Percentiles rank a stretch among this genome's conserved stretches.
Conservation (phyloP, 2,329 filamentous ascomycete genomes). For the Botrytis squamosa region DNA sequence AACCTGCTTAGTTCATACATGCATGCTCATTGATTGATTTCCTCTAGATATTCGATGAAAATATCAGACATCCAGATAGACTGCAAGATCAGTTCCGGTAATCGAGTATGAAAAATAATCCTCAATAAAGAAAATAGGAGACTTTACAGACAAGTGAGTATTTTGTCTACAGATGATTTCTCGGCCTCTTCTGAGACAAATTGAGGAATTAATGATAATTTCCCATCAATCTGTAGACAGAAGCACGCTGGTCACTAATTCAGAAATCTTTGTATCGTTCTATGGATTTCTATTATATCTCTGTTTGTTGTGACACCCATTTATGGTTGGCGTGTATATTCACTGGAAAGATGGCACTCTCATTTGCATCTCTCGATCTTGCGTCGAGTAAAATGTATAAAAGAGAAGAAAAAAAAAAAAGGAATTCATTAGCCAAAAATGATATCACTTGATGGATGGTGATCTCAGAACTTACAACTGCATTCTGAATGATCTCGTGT, state of each 20-base stretch:
- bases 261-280: neutral
- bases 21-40: neutral
- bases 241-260: accelerated
- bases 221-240: neutral
- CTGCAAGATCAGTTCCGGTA: neutral
- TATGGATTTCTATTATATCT: neutral
- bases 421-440: neutral
- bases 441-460: neutral
- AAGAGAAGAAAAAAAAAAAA: no score
- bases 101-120: no score
- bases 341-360: neutral
- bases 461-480: accelerated
- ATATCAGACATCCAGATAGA: neutral
- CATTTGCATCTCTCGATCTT: neutral
- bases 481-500: neutral
- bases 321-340: neutral
- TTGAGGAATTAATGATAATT: no score
- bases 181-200: no score
- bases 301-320: neutral
- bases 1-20: neutral
- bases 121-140: no score
- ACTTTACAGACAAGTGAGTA: no score
- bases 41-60: neutral
- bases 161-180: no score
- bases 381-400: neutral